These are phyloP conservation scores for Phytopythium mirpurense DNA, from an alignment of 352 stramenopile species.

Conservation along the genomic window DNA sequence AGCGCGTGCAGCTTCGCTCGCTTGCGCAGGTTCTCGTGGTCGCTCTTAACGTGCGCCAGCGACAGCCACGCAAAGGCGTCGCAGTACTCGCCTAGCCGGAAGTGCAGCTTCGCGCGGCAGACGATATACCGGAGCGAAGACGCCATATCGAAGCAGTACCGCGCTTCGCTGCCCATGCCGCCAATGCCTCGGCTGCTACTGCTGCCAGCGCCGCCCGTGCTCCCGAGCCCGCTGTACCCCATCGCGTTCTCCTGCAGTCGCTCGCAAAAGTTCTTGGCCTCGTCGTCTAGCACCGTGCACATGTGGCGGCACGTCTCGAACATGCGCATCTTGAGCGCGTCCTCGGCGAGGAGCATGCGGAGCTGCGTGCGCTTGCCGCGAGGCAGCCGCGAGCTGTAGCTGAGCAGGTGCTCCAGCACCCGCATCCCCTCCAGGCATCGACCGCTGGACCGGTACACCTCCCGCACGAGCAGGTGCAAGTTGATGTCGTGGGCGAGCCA, in stretches of 20 bases:
- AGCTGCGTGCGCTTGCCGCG: constrained; percentile 76
- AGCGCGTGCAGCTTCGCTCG: constrained; percentile 65
- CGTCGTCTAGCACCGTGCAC: constrained; percentile 66
- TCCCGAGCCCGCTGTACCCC: constrained; percentile 40
- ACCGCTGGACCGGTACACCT: constrained; percentile 74
- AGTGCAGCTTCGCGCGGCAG: constrained; percentile 57
- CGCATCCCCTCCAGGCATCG: constrained; percentile 75
- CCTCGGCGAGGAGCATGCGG: constrained; percentile 75
- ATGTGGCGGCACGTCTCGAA: constrained; percentile 73
- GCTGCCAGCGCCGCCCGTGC: constrained; percentile 46
- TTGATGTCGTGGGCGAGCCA: constrained; percentile 82
- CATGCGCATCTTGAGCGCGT: constrained; percentile 67
- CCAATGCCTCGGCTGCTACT: constrained; percentile 54
- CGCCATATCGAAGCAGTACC: constrained; percentile 82
- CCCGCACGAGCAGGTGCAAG: constrained; percentile 75
- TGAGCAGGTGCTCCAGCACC: constrained; percentile 72
- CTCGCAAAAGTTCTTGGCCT: constrained; percentile 73
- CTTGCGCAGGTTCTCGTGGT: constrained; percentile 61
- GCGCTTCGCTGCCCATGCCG: constrained; percentile 69
- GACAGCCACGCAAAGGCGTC: constrained; percentile 71
- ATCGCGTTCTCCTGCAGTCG: constrained; percentile 64
- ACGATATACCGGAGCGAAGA: constrained; percentile 67
- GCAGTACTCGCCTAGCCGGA: constrained; percentile 43
- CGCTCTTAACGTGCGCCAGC: constrained; percentile 68
- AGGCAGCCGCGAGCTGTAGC: constrained; percentile 63